Evolutionary conservation across 257 asterid species (phyloP), one percentile per base, ranked within the genome.

Genomic region (Ehretia macrophylla): DNA sequence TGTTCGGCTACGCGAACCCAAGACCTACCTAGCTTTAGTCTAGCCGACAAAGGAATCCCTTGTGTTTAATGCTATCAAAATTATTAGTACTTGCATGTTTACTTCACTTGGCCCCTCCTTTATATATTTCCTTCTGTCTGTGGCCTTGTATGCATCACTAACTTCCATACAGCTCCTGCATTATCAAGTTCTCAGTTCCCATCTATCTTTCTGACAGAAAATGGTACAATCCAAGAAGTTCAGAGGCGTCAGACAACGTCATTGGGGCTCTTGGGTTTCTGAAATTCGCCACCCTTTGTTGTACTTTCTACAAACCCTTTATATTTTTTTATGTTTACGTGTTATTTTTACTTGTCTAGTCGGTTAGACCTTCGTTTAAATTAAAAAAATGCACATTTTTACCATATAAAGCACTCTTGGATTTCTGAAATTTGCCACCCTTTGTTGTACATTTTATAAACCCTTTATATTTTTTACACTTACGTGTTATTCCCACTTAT

Each of bases 231-330:
- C 88, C 20, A 82, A 73, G 66, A 82, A 82, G 72, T 82, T 68
- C 78, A 82, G 88, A 76, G 88, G 88, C 45, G 88, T 82, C 74
- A 76, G 88, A 55, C 88, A 82, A 64, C 88, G 88, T 60, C 85
- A 82, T 38, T 82, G 88, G 88, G 88, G 88, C 14, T 82, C 88
- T 57, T 82, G 88, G 88, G 88, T 82, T 45, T 79, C 88, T 13
- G 88, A 82, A 70, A 82, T 82, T 71, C 88, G 88, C 61, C 88
- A 82, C 42, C 88, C 88, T 51, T 66, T 82, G 4, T 68, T 79
- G 85, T 82, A 76, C 8, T 12, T 11, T 16, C 18, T 8, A 11
- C 47, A 27, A 27, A 27, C 35, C 4, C 35, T 27, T 27, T 27
- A 27, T 1, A 27, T 27, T 27, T 1, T 27, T 27, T 27, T 27